These are phyloP conservation scores for Cubamyces lactineus DNA, from an alignment of 768 basidiomycete genomes.

Conservation along the genomic window DNA sequence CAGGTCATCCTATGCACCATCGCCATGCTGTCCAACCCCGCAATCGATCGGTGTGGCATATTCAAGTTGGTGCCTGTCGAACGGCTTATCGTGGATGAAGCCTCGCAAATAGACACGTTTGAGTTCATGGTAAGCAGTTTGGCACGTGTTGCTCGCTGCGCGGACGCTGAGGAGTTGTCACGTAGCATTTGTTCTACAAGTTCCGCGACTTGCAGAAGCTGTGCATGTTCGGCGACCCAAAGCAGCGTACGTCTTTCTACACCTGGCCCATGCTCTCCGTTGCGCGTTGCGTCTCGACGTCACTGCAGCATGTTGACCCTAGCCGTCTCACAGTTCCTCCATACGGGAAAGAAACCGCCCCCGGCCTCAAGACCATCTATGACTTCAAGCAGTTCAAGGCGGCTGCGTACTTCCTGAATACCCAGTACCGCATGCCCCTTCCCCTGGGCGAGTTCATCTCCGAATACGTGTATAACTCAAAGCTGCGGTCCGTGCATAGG, in stretches of 20 bases:
- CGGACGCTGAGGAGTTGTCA: not conserved
- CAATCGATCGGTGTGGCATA: conserved; percentile 37
- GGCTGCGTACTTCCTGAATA: conserved; percentile 46
- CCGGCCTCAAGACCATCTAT: conserved; percentile 48
- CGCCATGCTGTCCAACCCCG: conserved; percentile 53
- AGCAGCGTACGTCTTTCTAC: conserved; percentile 43
- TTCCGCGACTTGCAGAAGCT: conserved; percentile 46
- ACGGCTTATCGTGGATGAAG: conserved; percentile 59
- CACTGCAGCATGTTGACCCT: too few relatives aligned
- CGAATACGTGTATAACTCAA: conserved; percentile 42
- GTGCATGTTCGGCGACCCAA: conserved; percentile 58
- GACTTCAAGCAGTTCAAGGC: conserved; percentile 46
- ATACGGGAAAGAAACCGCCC: conserved; percentile 46
- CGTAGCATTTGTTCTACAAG: conserved; percentile 48
- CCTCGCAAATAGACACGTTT: conserved; percentile 52
- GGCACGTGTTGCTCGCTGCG: not conserved
- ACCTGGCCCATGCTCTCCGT: too few relatives aligned
- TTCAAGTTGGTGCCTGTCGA: conserved; percentile 45
- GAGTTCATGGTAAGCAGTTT: conserved; percentile 47
- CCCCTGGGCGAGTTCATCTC: conserved; percentile 56
- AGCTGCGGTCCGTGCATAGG: conserved; percentile 43
- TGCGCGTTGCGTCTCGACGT: too few relatives aligned
- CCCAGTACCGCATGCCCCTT: conserved; percentile 47
- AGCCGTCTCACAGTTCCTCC: conserved; percentile 50
- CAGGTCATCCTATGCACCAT: conserved; percentile 51